Evolutionary conservation across 768 basidiomycete genomes (phyloP).

Genomic region (Tulasnella sp.): DNA sequence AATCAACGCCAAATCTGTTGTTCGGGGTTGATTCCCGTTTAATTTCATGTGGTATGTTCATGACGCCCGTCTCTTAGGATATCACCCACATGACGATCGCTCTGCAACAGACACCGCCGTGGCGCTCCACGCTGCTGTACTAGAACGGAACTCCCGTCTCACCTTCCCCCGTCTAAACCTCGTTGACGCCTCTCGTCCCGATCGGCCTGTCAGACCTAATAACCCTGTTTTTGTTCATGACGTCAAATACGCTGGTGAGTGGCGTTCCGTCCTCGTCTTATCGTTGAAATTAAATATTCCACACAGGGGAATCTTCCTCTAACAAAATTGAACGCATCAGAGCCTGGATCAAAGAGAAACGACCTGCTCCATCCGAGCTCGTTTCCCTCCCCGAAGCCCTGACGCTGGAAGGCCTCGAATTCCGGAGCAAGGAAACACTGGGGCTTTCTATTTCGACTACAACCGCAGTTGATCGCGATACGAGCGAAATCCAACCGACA

Average conservation of each 20-base stretch:
- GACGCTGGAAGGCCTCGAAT: background rate
- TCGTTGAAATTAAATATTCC: background rate
- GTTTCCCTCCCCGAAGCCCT: background rate
- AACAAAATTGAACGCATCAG: conserved; percentile 63
- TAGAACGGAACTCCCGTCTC: conserved; percentile 46
- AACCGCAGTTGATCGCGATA: too few species aligned
- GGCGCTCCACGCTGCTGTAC: conserved; percentile 45
- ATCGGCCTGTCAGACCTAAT: conserved; percentile 58
- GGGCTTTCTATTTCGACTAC: background rate
- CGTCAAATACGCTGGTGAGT: conserved; percentile 53
- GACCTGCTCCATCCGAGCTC: background rate
- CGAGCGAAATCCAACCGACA: too few species aligned
- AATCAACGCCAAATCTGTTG: conserved; percentile 29
- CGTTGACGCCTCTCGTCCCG: conserved; percentile 70
- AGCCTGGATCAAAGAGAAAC: conserved; percentile 51
- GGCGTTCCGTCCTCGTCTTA: background rate
- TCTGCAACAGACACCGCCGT: conserved; percentile 40
- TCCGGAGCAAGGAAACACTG: background rate
- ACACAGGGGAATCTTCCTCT: conserved; percentile 42
- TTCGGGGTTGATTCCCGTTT: conserved; percentile 82
- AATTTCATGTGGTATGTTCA: conserved; percentile 41
- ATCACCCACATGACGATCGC: background rate
- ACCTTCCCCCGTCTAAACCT: conserved; percentile 76
- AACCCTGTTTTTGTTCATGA: conserved; percentile 56
- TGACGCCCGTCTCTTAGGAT: background rate